Conservation (phyloP, 768 basidiomycete species). For the Suillus subalutaceus region DNA sequence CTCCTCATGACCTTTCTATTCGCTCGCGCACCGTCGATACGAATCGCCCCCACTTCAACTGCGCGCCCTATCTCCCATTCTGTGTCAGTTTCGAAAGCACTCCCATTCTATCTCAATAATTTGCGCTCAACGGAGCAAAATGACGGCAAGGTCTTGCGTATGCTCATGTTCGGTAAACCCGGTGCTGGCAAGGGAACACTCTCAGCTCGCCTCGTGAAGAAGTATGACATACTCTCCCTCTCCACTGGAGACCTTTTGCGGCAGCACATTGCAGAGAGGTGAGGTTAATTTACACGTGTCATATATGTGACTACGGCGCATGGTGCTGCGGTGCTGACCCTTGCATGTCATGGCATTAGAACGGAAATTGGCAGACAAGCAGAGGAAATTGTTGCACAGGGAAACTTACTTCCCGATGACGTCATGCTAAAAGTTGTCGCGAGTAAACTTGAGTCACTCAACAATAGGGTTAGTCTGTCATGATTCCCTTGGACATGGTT, state of each 20-base stretch:
- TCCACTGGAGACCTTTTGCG: constrained; percentile 87
- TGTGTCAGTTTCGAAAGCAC: constrained; percentile 39
- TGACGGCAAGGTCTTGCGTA: constrained; percentile 39
- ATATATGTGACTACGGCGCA: not conserved
- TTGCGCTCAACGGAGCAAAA: constrained; percentile 30
- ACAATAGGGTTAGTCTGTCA: constrained; percentile 57
- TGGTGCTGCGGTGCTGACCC: not conserved
- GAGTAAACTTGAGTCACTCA: constrained; percentile 65
- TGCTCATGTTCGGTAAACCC: constrained; percentile 63
- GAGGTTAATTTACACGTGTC: constrained; percentile 21
- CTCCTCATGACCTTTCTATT: constrained; percentile 22
- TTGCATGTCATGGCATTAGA: constrained; percentile 29
- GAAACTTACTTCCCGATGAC: constrained; percentile 78
- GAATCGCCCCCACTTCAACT: constrained; percentile 16
- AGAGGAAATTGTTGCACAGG: constrained; percentile 77
- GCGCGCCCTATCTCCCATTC: constrained; percentile 35
- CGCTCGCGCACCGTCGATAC: constrained; percentile 17
- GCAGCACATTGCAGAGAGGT: constrained; percentile 76
- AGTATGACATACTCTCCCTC: constrained; percentile 77
- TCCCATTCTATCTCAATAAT: constrained; percentile 55
- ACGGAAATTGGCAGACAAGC: constrained; percentile 76
- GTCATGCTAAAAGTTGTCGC: constrained; percentile 79
- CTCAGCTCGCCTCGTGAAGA: constrained; percentile 70
- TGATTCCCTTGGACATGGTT: not conserved
- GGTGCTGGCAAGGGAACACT: constrained; percentile 88